Base-by-base conservation (phyloP, 2,329 filamentous ascomycete genomes). In the Fusarium chlamydosporum region DNA sequence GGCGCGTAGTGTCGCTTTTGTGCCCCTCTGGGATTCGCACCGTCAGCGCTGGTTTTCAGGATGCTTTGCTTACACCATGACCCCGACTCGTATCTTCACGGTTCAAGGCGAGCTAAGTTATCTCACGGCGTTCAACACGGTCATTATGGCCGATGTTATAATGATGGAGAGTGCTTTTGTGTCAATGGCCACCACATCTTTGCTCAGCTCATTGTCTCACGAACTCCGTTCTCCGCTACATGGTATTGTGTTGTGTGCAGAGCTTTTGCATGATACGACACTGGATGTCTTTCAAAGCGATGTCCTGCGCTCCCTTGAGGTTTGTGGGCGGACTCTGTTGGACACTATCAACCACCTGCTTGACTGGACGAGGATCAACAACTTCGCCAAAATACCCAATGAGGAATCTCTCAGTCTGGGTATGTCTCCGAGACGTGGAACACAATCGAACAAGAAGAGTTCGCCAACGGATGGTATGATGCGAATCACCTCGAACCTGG, bases 141-240 rank as follows among this genome's bases (percentile, higher is more conserved):
- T 83, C 2, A 83, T 87, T 18, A 88, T 88, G 84, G 81, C 85
- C 0, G 87, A 90, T 54, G 77, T 90, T 6, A 80, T 45, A 82
- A 1, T 79, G 84, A 6, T 70, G 86, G 31, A 76, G 78, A 29
- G 72, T 74, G 4, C 75, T 10, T 70, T 76, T 12, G 79, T 79
- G 0, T 80, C 81, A 34, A 81, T 79, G 56, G 84, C 85, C 33
- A 88, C 88, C 72, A 83, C 83, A 1, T 86, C 88, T 58, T 84
- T 88, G 43, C 83, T 90, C 15, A 84, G 85, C 3, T 88, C 85
- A 4, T 83, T 90, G 12, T 88, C 85, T 3, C 88, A 90, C 69
- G 88, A 90, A 70, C 78, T 90, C 11, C 81, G 88, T 9, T 88
- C 85, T 7, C 88, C 88, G 0, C 77, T 90, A 2, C 88, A 90